phyloP scores from a whole-genome alignment of 1,284 basidiomycete genomes.

The Trametes pubescens region DNA sequence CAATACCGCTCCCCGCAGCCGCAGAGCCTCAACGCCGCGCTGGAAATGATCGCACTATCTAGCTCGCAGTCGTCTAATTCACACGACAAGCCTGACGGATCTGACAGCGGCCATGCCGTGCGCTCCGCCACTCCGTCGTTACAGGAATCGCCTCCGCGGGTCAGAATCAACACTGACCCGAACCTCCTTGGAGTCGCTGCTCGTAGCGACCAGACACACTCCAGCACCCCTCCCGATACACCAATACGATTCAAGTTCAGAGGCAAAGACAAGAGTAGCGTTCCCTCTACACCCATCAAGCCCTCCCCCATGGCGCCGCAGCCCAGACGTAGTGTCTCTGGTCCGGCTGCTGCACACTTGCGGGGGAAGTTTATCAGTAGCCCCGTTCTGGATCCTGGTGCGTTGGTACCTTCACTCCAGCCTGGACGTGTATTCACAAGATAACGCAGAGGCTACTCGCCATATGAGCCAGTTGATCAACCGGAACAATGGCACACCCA shows the following conservation, averaged over 20 bases:
- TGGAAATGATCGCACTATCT: constrained; percentile 45
- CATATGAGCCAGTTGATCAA: constrained; percentile 79
- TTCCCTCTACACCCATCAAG: constrained; percentile 32
- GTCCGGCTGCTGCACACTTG: constrained; percentile 28
- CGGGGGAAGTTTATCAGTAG: constrained; percentile 69
- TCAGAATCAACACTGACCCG: constrained; percentile 35
- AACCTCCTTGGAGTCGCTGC: constrained; percentile 23
- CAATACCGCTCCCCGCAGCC: constrained; percentile 43
- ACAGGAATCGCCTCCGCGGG: constrained; percentile 27
- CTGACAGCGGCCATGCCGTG: constrained; percentile 28
- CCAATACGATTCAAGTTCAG: constrained; percentile 31
- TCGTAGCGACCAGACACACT: constrained; percentile 23
- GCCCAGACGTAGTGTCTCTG: constrained; percentile 32
- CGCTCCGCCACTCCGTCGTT: constrained; percentile 26
- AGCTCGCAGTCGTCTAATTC: constrained; percentile 36
- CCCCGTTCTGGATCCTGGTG: constrained; percentile 72
- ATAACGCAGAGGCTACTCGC: constrained; percentile 67
- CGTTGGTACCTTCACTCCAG: constrained; percentile 27
- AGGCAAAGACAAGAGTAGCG: constrained; percentile 27
- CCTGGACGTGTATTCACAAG: constrained; percentile 2
- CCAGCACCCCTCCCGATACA: constrained; percentile 30
- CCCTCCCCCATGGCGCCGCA: constrained; percentile 30
- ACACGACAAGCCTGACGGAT: constrained; percentile 25
- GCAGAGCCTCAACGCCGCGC: constrained; percentile 51
- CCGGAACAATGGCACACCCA: constrained; percentile 68